Conservation (phyloP, 192 early-diverging fungal genomes). For the Coemansia reversa region DNA sequence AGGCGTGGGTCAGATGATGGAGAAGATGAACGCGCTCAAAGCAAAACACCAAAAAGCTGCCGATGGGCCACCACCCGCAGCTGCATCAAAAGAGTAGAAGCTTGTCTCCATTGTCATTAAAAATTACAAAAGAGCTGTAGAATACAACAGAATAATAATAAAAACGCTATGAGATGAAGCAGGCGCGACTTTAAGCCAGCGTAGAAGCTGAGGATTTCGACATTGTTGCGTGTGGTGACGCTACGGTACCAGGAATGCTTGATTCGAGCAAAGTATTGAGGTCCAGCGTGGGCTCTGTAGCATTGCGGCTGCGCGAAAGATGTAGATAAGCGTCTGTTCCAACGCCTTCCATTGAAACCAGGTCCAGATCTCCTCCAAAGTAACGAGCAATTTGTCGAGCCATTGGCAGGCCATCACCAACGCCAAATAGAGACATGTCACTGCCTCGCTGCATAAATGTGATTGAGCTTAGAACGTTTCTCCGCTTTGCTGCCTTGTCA, state of each 20-base stretch:
- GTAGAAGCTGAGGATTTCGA: background rate
- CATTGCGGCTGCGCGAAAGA: slow-evolving; percentile 45
- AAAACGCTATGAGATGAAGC: background rate
- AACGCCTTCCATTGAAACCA: slow-evolving; percentile 67
- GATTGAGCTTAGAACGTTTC: slow-evolving; percentile 24
- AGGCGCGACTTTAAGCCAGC: background rate
- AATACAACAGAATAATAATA: background rate
- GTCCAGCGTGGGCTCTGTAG: slow-evolving; percentile 28
- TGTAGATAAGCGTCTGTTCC: slow-evolving; percentile 64
- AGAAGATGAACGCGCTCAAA: slow-evolving; percentile 46
- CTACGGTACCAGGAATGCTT: slow-evolving; percentile 1
- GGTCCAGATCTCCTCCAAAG: slow-evolving; percentile 65
- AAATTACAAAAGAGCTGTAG: slow-evolving; percentile 4
- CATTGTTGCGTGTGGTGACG: background rate
- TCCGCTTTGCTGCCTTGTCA: slow-evolving; percentile 16
- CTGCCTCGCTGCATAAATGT: slow-evolving; percentile 35
- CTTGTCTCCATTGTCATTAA: background rate
- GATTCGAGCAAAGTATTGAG: slow-evolving; percentile 39
- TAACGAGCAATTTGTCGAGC: slow-evolving; percentile 60
- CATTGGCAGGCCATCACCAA: slow-evolving; percentile 51
- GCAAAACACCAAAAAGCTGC: slow-evolving; percentile 15
- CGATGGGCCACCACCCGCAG: background rate
- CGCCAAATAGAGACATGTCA: slow-evolving; percentile 45
- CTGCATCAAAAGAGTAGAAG: background rate
- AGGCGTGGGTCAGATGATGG: slow-evolving; percentile 49